Evolutionary conservation across 768 basidiomycete species (phyloP).

Genomic region (Kwoniella heveanensis): DNA sequence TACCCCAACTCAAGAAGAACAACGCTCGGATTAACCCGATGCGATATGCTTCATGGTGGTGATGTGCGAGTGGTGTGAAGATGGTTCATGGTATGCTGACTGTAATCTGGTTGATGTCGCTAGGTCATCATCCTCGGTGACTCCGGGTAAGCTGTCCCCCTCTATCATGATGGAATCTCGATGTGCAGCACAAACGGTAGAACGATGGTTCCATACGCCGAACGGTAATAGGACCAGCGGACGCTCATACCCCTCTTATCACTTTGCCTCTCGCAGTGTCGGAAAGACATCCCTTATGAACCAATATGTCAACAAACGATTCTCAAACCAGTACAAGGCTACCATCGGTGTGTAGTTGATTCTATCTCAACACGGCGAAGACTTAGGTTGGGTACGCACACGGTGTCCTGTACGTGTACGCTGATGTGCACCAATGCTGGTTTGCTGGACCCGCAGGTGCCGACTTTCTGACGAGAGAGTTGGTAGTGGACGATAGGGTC

Average conservation of each 20-base stretch:
- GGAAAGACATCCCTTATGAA: constrained; percentile 99
- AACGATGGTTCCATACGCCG: too few species aligned
- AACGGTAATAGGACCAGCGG: neutral
- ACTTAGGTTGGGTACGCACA: too few species aligned
- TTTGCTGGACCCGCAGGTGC: too few species aligned
- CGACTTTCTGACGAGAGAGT: constrained; percentile 83
- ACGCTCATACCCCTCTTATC: neutral
- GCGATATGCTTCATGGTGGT: too few species aligned
- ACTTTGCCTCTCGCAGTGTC: constrained; percentile 62
- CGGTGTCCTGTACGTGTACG: too few species aligned
- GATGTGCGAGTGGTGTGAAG: too few species aligned
- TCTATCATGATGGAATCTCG: too few species aligned
- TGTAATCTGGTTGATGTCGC: neutral
- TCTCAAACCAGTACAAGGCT: constrained; percentile 99
- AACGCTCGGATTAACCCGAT: constrained; percentile 7
- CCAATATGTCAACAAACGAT: constrained; percentile 99
- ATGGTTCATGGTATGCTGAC: constrained; percentile 2
- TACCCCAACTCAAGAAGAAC: neutral
- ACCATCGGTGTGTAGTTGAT: constrained; percentile 63
- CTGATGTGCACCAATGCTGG: too few species aligned
- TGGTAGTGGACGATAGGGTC: constrained; percentile 95
- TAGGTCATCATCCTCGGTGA: constrained; percentile 99
- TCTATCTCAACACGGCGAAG: too few species aligned
- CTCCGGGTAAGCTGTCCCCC: constrained; percentile 53
- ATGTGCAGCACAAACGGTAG: too few species aligned